Evolutionary conservation across 495 filamentous ascomycete species (phyloP), one percentile per base, ranked within the genome.

Genomic region (Margaritispora aquatica): DNA sequence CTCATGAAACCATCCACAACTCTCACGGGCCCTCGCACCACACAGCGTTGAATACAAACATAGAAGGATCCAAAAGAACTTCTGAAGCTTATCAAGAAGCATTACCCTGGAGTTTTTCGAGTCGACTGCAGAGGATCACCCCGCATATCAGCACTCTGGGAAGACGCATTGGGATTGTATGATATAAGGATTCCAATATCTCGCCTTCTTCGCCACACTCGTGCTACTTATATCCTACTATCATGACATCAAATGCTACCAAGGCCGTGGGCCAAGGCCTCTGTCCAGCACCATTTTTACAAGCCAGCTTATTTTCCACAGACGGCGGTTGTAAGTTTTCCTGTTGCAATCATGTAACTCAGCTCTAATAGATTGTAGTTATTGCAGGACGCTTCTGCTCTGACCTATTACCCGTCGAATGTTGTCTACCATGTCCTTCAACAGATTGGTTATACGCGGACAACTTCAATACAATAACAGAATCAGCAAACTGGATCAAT

Each of bases 381-480:
- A 71, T 88, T 49, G 73, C 75, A 20, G 90, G 92, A 11, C 58
- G 65, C 27, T 64, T 67, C 31, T 67, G 65, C 26, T 67, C 65
- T 5, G 31, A 44, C 60, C 80, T 89, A 49, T 78, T 84, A 11
- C 73, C 88, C 57, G 65, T 77, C 49, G 61, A 66, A 0, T 98
- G 94, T 70, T 98, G 94, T 73, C 69, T 97, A 58, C 95, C 95
- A 64, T 98, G 94, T 72, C 94, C 95, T 20, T 76, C 86, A 63
- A 85, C 88, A 26, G 80, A 89, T 51, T 97, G 87, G 87, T 75
- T 88, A 53, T 97, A 96, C 68, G 86, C 86, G 4, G 84, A 92
- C 65, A 80, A 81, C 59, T 90, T 96, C 71, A 63, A 78, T 24
- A 77, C 78, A 11, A 80, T 88, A 68, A 83, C 84, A 23, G 68